Conservation (phyloP, 495 filamentous ascomycete genomes). For the Haplographium delicatum region DNA sequence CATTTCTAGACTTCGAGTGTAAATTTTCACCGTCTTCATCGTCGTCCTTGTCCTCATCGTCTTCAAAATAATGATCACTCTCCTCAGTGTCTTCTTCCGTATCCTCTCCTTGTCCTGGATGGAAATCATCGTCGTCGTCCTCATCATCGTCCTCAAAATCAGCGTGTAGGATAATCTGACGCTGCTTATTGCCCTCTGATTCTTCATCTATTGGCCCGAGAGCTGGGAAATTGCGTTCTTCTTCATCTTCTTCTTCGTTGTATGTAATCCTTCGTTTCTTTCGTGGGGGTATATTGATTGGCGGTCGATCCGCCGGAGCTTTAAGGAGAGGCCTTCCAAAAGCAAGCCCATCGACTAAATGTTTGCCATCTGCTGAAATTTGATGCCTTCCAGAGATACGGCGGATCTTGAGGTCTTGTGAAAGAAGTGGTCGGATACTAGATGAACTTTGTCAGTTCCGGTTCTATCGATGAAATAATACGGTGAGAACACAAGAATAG, state of each 20-base stretch:
- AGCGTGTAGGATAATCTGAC: constrained; percentile 20
- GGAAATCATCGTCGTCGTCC: constrained; percentile 29
- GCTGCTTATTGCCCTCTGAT: constrained; percentile 13
- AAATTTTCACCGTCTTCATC: constrained; percentile 25
- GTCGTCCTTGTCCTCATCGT: constrained; percentile 25
- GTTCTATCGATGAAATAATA: neutral
- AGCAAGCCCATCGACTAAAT: constrained; percentile 82
- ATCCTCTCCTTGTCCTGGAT: constrained; percentile 18
- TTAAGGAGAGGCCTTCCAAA: constrained; percentile 73
- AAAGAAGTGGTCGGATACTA: constrained; percentile 78
- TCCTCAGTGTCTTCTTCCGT: constrained; percentile 25
- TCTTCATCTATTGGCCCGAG: constrained; percentile 5
- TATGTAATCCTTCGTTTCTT: constrained; percentile 60
- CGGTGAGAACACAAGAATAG: constrained; percentile 2
- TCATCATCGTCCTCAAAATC: constrained; percentile 30
- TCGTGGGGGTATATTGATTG: constrained; percentile 66
- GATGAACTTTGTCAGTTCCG: constrained; percentile 10
- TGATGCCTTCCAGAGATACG: constrained; percentile 77
- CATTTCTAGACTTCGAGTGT: too few relatives aligned
- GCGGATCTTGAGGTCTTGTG: constrained; percentile 67
- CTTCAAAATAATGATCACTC: constrained; percentile 17
- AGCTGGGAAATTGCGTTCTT: constrained; percentile 2
- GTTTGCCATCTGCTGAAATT: constrained; percentile 73
- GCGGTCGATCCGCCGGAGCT: constrained; percentile 54
- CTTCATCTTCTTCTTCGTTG: constrained; percentile 24